Evolutionary conservation across 345 rosid genomes (phyloP), one percentile per base, ranked within the genome.

Genomic region (Pistacia atlantica): DNA sequence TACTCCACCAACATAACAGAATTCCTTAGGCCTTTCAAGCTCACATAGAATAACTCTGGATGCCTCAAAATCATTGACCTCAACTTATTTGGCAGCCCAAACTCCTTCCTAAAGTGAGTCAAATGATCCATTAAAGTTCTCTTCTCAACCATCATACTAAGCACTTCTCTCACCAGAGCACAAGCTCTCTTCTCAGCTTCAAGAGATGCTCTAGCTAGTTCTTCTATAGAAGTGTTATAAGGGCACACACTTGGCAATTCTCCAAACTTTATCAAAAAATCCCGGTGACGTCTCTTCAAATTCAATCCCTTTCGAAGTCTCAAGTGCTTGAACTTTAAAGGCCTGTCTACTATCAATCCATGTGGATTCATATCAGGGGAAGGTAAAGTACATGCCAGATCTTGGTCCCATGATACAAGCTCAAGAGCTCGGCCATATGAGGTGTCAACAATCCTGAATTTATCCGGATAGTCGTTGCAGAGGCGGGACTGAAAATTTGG

Each of bases 121-220:
- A 95, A 80, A 77, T 95, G 97, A 64, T 95, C 98, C 17, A 92
- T 80, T 71, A 95, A 78, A 71, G 95, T 92, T 78, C 91, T 86
- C 83, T 86, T 92, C 77, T 91, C 97, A 52, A 90, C 89, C 38
- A 85, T 86, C 89, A 93, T 80, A 9, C 92, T 93, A 78, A 93
- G 61, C 35, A 93, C 85, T 75, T 93, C 97, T 73, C 97, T 83
- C 64, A 88, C 88, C 33, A 93, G 86, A 0, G 84, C 87, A 48
- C 98, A 95, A 0, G 94, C 97, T 83, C 94, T 85, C 84, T 93
- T 95, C 85, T 93, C 97, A 9, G 92, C 92, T 63, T 87, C 91
- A 13, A 88, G n/a, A 8, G 97, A 92, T 79, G 80, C 87, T 68
- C 78, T 90, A 0, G 78, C 80, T 4, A 95, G 70, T 61, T 80